These are phyloP conservation scores for Raphanus raphanistrum DNA, from an alignment of 345 rosid species.

Conservation along the genomic window DNA sequence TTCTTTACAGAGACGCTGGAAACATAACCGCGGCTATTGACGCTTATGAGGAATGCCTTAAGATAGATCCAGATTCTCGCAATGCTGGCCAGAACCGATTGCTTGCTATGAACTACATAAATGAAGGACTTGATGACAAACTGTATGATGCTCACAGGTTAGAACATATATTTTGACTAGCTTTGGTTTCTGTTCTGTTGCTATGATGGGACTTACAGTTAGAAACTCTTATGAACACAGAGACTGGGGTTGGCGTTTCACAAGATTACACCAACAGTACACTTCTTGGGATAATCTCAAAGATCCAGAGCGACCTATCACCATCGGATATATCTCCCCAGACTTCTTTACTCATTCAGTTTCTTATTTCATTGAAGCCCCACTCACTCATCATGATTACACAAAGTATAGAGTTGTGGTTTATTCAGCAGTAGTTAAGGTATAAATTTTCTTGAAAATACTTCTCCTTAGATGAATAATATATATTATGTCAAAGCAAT, in stretches of 20 bases:
- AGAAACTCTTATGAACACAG: conserved; percentile 46
- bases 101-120: conserved; percentile 97
- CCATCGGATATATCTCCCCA: conserved; percentile 95
- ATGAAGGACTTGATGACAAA: conserved; percentile 86
- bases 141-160: conserved; percentile 98
- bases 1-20: conserved; percentile 98
- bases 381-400: conserved; percentile 83
- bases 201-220: conserved; percentile 14
- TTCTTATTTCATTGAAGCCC: conserved; percentile 95
- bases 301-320: conserved; percentile 83
- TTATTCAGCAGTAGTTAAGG: conserved; percentile 98
- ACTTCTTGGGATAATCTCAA: conserved; percentile 89
- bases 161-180: background rate
- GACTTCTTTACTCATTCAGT: conserved; percentile 99
- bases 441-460: conserved; percentile 30
- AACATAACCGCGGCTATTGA: conserved; percentile 74
- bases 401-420: conserved; percentile 85
- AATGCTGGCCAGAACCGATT: conserved; percentile 99
- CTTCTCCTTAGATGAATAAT: background rate
- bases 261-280: conserved; percentile 71
- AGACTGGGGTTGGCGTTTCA: conserved; percentile 98
- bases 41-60: conserved; percentile 96
- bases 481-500: background rate
- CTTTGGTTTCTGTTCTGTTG: conserved; percentile 9
- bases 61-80: conserved; percentile 99